Percentiles rank a stretch among this genome's conserved stretches.
Evolutionary conservation across 164 flowering plant genomes (phyloP).

Genomic region (Santalum album): DNA sequence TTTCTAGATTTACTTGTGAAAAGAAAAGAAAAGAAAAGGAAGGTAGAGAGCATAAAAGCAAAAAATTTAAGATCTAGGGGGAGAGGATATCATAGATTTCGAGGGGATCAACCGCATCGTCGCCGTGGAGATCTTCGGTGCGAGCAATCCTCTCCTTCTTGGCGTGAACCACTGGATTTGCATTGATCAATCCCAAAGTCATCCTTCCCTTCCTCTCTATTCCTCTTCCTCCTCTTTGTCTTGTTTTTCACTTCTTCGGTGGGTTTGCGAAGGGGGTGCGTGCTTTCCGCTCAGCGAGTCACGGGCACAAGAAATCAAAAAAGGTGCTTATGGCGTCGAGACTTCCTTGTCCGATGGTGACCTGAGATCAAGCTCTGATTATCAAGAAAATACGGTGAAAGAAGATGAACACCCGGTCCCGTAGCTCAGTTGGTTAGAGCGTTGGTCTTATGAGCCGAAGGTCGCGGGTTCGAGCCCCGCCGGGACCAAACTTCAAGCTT

Average conservation of each 20-base stretch:
- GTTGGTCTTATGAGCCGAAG: constrained; percentile 9
- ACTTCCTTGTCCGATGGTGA: no score
- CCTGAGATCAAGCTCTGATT: no score
- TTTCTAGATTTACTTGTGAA: no score
- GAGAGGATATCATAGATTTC: constrained; percentile 75
- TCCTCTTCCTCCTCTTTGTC: constrained; percentile 4
- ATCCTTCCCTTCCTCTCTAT: constrained; percentile 29
- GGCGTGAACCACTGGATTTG: constrained; percentile 76
- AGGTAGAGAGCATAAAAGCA: no score
- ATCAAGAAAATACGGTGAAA: no score
- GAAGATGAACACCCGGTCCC: neutral
- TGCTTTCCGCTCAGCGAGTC: no score
- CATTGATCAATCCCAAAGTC: constrained; percentile 71
- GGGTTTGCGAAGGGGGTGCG: neutral
- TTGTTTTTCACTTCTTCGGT: neutral
- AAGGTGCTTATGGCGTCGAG: no score
- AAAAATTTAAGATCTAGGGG: neutral
- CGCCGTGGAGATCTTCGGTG: constrained; percentile 44
- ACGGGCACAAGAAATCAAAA: no score
- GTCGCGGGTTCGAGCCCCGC: constrained; percentile 8
- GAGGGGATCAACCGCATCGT: constrained; percentile 65
- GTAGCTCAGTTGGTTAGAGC: constrained; percentile 9
- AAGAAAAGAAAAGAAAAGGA: no score
- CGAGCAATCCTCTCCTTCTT: constrained; percentile 71
- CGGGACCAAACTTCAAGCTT: neutral